A percentile compares a stretch with the other conserved stretches of the same genome.
Conservation (phyloP, 352 stramenopile species). For the Detonula confervacea region DNA sequence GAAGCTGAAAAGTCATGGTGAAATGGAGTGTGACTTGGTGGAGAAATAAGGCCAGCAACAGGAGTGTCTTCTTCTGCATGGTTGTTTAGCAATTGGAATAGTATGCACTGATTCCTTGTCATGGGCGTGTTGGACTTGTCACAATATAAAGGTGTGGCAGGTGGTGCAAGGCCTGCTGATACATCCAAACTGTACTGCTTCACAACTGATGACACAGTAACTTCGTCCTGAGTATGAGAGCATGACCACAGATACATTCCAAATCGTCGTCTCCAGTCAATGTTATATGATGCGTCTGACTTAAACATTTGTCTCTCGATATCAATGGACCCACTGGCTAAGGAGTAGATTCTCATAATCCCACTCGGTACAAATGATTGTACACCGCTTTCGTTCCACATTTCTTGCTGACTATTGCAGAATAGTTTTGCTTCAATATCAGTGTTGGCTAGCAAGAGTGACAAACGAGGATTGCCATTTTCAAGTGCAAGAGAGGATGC, state of each 20-base stretch:
- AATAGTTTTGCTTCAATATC: constrained; percentile 39
- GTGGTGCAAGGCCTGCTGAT: constrained; percentile 52
- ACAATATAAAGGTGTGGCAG: constrained; percentile 48
- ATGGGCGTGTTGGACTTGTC: constrained; percentile 4
- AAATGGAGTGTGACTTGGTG: constrained; percentile 58
- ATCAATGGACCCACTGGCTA: constrained; percentile 57
- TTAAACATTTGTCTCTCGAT: constrained; percentile 67
- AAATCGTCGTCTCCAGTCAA: constrained; percentile 80
- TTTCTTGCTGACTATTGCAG: constrained; percentile 51
- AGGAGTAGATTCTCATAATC: constrained; percentile 61
- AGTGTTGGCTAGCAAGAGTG: constrained; percentile 59
- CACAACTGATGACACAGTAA: constrained; percentile 53
- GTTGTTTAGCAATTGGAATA: constrained; percentile 65
- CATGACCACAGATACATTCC: constrained; percentile 61
- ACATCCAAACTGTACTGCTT: constrained; percentile 65
- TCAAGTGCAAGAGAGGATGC: constrained; percentile 67
- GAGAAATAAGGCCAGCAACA: constrained; percentile 46
- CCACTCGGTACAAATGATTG: constrained; percentile 36
- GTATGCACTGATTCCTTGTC: constrained; percentile 48
- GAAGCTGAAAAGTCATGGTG: constrained; percentile 72
- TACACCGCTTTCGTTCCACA: constrained; percentile 60
- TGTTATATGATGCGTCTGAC: constrained; percentile 46
- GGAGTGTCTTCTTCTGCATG: constrained; percentile 26
- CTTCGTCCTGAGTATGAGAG: constrained; percentile 20
- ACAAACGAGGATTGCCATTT: constrained; percentile 59